A percentile compares a stretch with the other conserved stretches of the same genome.
Evolutionary conservation across 495 filamentous ascomycete species (phyloP).

Genomic region (Hypoxylon lienhwacheense): DNA sequence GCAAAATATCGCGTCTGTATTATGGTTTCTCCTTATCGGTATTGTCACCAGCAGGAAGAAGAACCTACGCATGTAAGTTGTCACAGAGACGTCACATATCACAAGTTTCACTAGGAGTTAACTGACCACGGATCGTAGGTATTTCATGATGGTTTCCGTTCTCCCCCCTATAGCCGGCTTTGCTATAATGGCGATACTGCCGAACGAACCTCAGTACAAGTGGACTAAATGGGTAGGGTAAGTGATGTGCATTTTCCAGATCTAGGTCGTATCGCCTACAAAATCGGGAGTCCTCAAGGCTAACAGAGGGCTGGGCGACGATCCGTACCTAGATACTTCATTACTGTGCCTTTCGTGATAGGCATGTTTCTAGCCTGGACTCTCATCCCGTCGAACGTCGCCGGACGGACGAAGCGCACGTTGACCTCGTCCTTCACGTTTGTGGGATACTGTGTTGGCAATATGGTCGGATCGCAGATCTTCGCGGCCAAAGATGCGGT

Average conservation of each 20-base stretch:
- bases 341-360: constrained; percentile 33
- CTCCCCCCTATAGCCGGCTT: constrained; percentile 38
- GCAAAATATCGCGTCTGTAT: constrained; percentile 30
- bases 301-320: background rate
- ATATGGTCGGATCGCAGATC: constrained; percentile 63
- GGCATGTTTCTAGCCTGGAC: constrained; percentile 39
- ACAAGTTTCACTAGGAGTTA: background rate
- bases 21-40: constrained; percentile 38
- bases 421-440: constrained; percentile 46
- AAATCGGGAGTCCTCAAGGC: no score
- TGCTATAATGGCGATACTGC: constrained; percentile 33
- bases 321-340: constrained; percentile 28
- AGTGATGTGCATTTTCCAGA: background rate
- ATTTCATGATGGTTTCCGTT: constrained; percentile 40
- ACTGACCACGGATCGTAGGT: constrained; percentile 18
- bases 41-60: constrained; percentile 34
- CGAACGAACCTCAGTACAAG: constrained; percentile 39
- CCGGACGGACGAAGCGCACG: constrained; percentile 41
- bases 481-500: constrained; percentile 54
- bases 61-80: constrained; percentile 38
- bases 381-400: constrained; percentile 39
- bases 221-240: constrained; percentile 40
- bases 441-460: constrained; percentile 54
- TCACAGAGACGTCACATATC: background rate
- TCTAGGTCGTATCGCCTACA: background rate